Evolutionary conservation across 2,329 filamentous ascomycete species (phyloP).

Genomic region (Lasiodiplodia sp.): DNA sequence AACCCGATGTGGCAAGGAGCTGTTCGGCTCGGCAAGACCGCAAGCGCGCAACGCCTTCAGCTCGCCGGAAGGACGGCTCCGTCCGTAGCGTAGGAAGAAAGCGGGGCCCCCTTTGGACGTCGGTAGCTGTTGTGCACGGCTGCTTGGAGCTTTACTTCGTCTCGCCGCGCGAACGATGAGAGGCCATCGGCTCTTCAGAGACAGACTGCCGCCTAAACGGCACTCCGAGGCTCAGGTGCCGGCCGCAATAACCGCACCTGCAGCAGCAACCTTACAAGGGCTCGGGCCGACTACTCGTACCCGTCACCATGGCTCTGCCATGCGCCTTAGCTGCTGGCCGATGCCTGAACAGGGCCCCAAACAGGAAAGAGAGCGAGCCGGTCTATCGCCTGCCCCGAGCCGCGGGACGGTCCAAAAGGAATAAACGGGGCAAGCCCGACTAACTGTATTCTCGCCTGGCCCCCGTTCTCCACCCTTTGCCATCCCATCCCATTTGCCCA

Average conservation of each 20-base stretch:
- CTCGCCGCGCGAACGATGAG: neutral
- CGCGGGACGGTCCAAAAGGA: neutral
- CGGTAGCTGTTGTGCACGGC: neutral
- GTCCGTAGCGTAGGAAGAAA: neutral
- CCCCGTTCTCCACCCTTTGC: neutral
- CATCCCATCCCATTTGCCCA: neutral
- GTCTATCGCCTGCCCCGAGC: neutral
- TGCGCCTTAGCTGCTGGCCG: conserved; percentile 1
- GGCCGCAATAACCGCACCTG: neutral
- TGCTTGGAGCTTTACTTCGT: neutral
- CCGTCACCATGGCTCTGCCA: neutral
- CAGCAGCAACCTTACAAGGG: neutral
- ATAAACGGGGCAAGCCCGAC: neutral
- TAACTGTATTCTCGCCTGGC: neutral
- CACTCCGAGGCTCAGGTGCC: neutral
- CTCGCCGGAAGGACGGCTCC: neutral
- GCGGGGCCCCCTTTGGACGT: neutral
- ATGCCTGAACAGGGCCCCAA: neutral
- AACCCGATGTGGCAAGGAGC: neutral
- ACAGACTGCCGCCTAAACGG: neutral
- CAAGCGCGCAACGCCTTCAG: neutral
- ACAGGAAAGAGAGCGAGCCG: neutral
- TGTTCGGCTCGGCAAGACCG: neutral
- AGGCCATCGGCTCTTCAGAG: neutral
- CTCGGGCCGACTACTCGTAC: conserved; percentile 1